Evolutionary conservation across 768 basidiomycete genomes (phyloP).

Genomic region (Suillus brevipes): DNA sequence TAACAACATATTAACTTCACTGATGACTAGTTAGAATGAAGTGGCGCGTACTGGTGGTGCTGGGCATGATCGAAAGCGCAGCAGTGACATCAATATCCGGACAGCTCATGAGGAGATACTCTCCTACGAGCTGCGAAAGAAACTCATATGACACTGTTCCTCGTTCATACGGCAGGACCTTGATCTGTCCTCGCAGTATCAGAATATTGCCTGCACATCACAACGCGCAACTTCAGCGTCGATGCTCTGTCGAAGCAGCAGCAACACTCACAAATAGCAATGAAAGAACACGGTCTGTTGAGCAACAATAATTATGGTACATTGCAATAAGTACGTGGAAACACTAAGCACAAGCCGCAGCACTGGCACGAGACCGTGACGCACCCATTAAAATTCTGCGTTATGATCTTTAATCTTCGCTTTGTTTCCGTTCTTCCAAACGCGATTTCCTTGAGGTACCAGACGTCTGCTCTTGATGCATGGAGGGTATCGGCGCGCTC

Average conservation of each 20-base stretch:
- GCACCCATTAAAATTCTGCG: conserved; percentile 83
- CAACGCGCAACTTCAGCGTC: conserved; percentile 6
- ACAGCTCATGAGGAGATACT: conserved; percentile 67
- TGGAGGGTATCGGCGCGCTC: conserved; percentile 19
- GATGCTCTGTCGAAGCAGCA: not conserved
- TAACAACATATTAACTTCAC: conserved; percentile 24
- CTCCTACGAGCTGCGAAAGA: conserved; percentile 80
- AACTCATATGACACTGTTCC: conserved; percentile 80
- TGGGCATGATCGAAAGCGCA: conserved; percentile 43
- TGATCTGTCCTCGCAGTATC: conserved; percentile 79
- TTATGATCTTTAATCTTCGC: conserved; percentile 60
- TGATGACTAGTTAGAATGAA: not conserved
- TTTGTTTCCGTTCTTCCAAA: conserved; percentile 41
- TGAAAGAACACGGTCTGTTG: conserved; percentile 85
- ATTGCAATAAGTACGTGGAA: not conserved
- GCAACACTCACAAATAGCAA: conserved; percentile 71
- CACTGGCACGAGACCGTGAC: conserved; percentile 18
- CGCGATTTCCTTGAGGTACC: conserved; percentile 71
- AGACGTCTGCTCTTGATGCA: conserved; percentile 52
- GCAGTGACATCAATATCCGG: conserved; percentile 42
- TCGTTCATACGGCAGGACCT: conserved; percentile 66
- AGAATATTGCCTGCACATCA: conserved; percentile 73
- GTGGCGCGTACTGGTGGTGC: conserved; percentile 64
- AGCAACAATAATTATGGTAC: not conserved
- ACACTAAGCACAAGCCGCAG: not conserved